These are phyloP conservation scores for Phytopythium delawarense DNA, from an alignment of 352 stramenopile genomes.

Conservation along the genomic window DNA sequence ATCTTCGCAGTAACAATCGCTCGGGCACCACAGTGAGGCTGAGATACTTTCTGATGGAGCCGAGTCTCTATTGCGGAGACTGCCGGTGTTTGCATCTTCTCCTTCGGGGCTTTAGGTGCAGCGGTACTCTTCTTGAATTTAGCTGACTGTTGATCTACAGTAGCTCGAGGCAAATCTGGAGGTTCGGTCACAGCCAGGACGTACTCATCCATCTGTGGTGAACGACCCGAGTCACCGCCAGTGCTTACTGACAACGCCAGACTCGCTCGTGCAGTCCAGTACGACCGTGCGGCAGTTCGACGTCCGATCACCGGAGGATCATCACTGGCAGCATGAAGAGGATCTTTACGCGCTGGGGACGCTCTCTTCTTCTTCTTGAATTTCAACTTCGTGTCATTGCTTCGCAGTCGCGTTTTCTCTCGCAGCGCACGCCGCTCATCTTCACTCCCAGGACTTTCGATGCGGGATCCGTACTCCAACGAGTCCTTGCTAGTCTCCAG, in stretches of 20 bases:
- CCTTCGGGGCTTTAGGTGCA: neutral
- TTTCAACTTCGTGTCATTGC: neutral
- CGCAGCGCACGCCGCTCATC: neutral
- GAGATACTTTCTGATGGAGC: neutral
- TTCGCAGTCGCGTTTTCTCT: neutral
- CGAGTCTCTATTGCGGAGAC: neutral
- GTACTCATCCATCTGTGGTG: neutral
- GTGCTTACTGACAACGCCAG: neutral
- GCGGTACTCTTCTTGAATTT: no score
- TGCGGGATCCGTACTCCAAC: constrained; percentile 10
- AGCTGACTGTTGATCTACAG: neutral
- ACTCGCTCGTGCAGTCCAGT: constrained; percentile 1
- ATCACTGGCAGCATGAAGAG: neutral
- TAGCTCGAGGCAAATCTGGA: neutral
- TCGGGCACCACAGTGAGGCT: no score
- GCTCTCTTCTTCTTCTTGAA: neutral
- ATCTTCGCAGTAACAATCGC: neutral
- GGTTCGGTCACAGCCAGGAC: neutral
- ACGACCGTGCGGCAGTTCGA: constrained; percentile 1
- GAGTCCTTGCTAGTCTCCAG: neutral
- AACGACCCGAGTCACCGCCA: neutral
- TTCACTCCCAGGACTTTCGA: neutral
- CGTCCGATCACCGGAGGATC: neutral
- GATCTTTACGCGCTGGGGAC: neutral
- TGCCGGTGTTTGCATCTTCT: neutral